Evolutionary conservation across 1,284 basidiomycete genomes (phyloP), one percentile per base, ranked within the genome.

Genomic region (Marasmius fiardii): DNA sequence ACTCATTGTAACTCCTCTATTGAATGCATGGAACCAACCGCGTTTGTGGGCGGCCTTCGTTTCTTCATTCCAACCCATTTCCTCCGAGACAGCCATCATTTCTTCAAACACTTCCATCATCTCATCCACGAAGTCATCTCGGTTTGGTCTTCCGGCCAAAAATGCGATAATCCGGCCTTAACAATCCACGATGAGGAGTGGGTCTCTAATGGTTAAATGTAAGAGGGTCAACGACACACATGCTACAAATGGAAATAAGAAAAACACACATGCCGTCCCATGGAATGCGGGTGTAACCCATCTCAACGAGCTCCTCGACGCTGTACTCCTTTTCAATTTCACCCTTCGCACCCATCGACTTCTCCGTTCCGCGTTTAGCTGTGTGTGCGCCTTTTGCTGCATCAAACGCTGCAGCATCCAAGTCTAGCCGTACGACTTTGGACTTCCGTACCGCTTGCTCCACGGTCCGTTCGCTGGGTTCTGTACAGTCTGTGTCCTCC

Each of bases 251-350:
- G n/a, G n/a, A n/a, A n/a, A n/a, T n/a, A n/a, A n/a, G n/a, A n/a
- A n/a, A n/a, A n/a, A n/a, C n/a, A n/a, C n/a, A n/a, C 52, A 8
- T 35, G 10, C 52, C 52, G 23, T 53, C 52, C 52, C 52, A 53
- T 34, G 26, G 6, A 23, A 47, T 53, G 43, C 47, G 52, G 18
- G 18, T 21, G 28, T 45, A 53, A 5, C 52, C 52, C 14, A 28
- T 14, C 8, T 14, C 1, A 21, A 47, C n/a, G 11, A 53, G 43
- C 10, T 47, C 43, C 16, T 31, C 14, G 5, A 53, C 20, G 10
- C 4, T 11, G 26, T 47, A 53, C 7, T 43, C 11, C 28, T 26
- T 55, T n/a, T 37, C 21, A 3, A 20, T 34, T 11, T 55, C 48
- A 6, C n/a, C 28, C n/a, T 21, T 23, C 8, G 18, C 34, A 6